Conservation (phyloP, 2,329 filamentous ascomycete species). For the Aspergillus spinulosporus region DNA sequence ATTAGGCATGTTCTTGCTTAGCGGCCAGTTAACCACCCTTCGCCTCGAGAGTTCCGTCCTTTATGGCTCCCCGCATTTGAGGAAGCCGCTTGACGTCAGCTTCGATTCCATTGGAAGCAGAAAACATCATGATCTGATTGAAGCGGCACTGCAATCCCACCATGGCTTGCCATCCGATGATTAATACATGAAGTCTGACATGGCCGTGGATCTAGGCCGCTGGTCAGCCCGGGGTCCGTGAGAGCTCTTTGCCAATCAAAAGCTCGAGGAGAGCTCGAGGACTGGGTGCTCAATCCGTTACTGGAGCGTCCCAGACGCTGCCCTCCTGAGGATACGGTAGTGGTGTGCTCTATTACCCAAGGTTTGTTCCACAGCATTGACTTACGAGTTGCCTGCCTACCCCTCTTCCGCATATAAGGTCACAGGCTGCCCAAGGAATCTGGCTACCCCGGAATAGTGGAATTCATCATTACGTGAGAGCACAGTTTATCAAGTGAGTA, state of each 20-base stretch:
- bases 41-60: background rate
- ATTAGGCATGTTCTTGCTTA: background rate
- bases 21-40: background rate
- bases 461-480: background rate
- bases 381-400: conserved; percentile 11
- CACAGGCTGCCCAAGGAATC: background rate
- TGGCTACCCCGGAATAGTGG: background rate
- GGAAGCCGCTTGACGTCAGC: conserved; percentile 22
- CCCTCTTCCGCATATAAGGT: conserved; percentile 17
- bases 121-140: conserved; percentile 11
- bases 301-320: conserved; percentile 16
- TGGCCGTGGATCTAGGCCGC: conserved; percentile 4
- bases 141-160: background rate
- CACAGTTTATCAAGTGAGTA: background rate
- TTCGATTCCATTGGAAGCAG: conserved; percentile 5
- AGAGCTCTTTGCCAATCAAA: conserved; percentile 15
- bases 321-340: background rate
- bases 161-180: conserved; percentile 5
- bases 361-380: conserved; percentile 12
- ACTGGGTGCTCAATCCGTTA: conserved; percentile 6
- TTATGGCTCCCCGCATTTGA: conserved; percentile 15
- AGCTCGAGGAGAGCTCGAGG: background rate
- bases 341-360: conserved; percentile 16
- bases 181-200: conserved; percentile 5
- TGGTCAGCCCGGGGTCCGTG: conserved; percentile 4